Conservation (phyloP, 345 rosid species). For the Acer campestre region DNA sequence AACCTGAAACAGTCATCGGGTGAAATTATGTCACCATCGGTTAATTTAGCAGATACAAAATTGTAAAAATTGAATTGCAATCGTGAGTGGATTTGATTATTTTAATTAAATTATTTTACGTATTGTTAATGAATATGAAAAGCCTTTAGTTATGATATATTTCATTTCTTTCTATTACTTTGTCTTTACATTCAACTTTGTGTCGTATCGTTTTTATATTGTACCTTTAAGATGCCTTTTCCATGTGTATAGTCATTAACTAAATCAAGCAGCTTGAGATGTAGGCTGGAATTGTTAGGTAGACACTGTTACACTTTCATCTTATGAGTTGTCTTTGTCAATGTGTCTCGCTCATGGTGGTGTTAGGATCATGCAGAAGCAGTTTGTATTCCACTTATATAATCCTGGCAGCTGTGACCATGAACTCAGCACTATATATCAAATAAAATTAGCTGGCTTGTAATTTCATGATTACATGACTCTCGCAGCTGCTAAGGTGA, state of each 20-base stretch:
- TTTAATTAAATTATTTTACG: background rate
- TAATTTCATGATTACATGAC: background rate
- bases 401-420: background rate
- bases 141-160: background rate
- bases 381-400: background rate
- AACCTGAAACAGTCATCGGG: background rate
- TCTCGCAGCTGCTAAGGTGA: background rate
- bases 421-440: background rate
- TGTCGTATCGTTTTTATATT: background rate
- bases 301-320: background rate
- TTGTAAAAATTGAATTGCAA: background rate
- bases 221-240: background rate
- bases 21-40: background rate
- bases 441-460: background rate
- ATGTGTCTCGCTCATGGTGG: background rate
- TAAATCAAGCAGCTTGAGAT: background rate
- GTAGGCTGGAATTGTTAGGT: background rate
- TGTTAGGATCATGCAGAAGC: background rate
- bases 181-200: background rate
- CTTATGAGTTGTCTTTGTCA: background rate
- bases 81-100: background rate
- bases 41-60: background rate
- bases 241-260: background rate
- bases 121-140: background rate
- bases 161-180: background rate